Evolutionary conservation across 345 rosid species (phyloP).

Genomic region (Populus euphratica): DNA sequence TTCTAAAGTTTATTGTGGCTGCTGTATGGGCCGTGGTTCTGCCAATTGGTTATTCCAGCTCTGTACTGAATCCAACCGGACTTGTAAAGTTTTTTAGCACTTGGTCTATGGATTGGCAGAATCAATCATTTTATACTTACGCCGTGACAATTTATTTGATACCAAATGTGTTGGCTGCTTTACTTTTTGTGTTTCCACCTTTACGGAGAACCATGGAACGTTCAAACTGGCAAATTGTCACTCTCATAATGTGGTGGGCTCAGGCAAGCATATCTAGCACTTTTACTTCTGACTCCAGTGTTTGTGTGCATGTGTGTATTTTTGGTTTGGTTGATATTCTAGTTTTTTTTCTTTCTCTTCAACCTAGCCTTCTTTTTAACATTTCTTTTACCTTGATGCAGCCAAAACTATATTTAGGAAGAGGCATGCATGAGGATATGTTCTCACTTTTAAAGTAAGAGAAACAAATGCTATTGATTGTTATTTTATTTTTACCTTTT

Average conservation of each 20-base stretch:
- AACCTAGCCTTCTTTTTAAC: neutral
- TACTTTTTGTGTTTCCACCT: slow-evolving; percentile 71
- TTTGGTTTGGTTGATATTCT: neutral
- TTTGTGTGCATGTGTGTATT: neutral
- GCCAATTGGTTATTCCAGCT: slow-evolving; percentile 70
- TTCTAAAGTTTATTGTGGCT: slow-evolving; percentile 71
- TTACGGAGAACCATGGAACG: slow-evolving; percentile 77
- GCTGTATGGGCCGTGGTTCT: slow-evolving; percentile 80
- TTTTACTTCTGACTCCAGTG: neutral
- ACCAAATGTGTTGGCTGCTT: slow-evolving; percentile 70
- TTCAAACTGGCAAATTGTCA: slow-evolving; percentile 70
- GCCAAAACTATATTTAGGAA: slow-evolving; percentile 90
- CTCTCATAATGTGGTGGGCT: slow-evolving; percentile 96
- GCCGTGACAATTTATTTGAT: slow-evolving; percentile 75
- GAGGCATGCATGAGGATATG: slow-evolving; percentile 95
- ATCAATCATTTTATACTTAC: slow-evolving; percentile 58
- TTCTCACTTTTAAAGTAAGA: slow-evolving; percentile 87
- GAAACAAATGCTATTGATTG: neutral
- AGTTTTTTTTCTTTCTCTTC: neutral
- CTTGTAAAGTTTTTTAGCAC: slow-evolving; percentile 59
- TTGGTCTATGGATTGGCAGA: slow-evolving; percentile 64
- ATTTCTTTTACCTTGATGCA: slow-evolving; percentile 31
- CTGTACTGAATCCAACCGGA: slow-evolving; percentile 72
- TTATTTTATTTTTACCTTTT: neutral
- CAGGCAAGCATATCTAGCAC: slow-evolving; percentile 55